phyloP scores from a whole-genome alignment of 192 early-diverging fungal genomes.

The Rhizoclosmatium globosum region DNA sequence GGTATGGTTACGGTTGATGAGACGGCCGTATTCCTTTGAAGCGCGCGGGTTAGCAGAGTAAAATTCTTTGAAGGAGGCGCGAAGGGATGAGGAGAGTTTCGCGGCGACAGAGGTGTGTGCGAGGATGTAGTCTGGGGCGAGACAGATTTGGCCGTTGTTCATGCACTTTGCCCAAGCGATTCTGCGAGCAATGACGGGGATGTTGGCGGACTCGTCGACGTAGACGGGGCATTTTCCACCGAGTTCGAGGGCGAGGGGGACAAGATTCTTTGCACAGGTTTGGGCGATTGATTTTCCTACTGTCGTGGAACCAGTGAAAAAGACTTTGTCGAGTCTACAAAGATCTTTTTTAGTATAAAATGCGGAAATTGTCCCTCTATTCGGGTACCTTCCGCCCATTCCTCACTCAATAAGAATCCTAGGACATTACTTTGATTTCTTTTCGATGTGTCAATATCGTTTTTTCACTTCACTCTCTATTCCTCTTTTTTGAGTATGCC shows the following conservation, averaged over 20 bases:
- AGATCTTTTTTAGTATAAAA: too few relatives aligned
- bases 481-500: too few relatives aligned
- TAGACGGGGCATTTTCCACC: slow-evolving; percentile 88
- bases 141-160: slow-evolving; percentile 90
- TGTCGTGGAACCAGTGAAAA: slow-evolving; percentile 84
- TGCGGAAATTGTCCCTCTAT: too few relatives aligned
- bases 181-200: slow-evolving; percentile 71
- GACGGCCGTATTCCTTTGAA: slow-evolving; percentile 69
- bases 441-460: too few relatives aligned
- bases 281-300: slow-evolving; percentile 83
- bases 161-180: slow-evolving; percentile 81
- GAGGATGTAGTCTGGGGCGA: slow-evolving; percentile 88
- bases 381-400: too few relatives aligned
- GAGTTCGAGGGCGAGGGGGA: slow-evolving; percentile 83
- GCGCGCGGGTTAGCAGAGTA: slow-evolving; percentile 51
- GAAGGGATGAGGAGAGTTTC: slow-evolving; percentile 65
- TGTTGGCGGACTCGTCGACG: slow-evolving; percentile 59
- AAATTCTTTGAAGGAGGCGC: slow-evolving; percentile 34
- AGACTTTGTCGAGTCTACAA: slow-evolving; percentile 78
- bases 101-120: slow-evolving; percentile 64
- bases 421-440: too few relatives aligned
- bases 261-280: slow-evolving; percentile 86
- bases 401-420: too few relatives aligned
- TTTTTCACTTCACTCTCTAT: too few relatives aligned
- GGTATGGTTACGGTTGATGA: slow-evolving; percentile 77